These are phyloP conservation scores for Xylariaceae sp. DNA, from an alignment of 2,329 filamentous ascomycete genomes.

Conservation along the genomic window DNA sequence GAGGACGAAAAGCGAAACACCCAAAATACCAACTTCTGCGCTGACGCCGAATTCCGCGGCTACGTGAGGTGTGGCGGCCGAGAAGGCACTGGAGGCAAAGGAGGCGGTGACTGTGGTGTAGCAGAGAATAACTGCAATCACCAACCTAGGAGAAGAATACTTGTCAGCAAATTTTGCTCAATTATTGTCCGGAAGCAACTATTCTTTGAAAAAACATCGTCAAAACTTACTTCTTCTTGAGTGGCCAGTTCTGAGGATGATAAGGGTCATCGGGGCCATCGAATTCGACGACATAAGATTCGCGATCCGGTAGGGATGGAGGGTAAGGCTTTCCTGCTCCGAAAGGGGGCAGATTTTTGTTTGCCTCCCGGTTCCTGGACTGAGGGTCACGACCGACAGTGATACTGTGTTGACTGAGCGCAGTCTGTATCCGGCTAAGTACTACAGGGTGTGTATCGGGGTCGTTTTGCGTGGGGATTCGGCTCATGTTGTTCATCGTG, in stretches of 20 bases:
- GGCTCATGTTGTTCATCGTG: slow-evolving; percentile 46
- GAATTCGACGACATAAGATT: slow-evolving; percentile 80
- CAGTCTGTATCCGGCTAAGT: slow-evolving; percentile 66
- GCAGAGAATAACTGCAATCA: slow-evolving; percentile 62
- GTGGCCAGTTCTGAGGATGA: slow-evolving; percentile 82
- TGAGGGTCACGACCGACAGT: slow-evolving; percentile 59
- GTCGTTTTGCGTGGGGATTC: slow-evolving; percentile 60
- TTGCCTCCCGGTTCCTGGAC: slow-evolving; percentile 38
- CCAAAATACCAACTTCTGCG: slow-evolving; percentile 57
- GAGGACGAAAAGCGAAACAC: slow-evolving; percentile 64
- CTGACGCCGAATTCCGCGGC: slow-evolving; percentile 56
- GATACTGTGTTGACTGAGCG: slow-evolving; percentile 61
- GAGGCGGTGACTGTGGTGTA: slow-evolving; percentile 67
- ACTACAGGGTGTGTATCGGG: slow-evolving; percentile 65
- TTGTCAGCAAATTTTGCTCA: not conserved
- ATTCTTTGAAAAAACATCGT: too few species aligned
- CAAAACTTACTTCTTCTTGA: slow-evolving; percentile 75
- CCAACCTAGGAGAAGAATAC: slow-evolving; percentile 38
- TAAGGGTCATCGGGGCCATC: slow-evolving; percentile 76
- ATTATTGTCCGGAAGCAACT: too few species aligned
- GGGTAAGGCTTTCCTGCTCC: slow-evolving; percentile 72
- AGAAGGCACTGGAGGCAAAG: slow-evolving; percentile 73
- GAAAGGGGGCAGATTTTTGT: slow-evolving; percentile 60
- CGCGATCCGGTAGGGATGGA: slow-evolving; percentile 60
- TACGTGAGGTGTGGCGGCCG: slow-evolving; percentile 55